A percentile compares a stretch with the other conserved stretches of the same genome.
These are phyloP conservation scores for Eleusine coracana DNA, from an alignment of 176 grass and related monocot species.

Conservation along the genomic window DNA sequence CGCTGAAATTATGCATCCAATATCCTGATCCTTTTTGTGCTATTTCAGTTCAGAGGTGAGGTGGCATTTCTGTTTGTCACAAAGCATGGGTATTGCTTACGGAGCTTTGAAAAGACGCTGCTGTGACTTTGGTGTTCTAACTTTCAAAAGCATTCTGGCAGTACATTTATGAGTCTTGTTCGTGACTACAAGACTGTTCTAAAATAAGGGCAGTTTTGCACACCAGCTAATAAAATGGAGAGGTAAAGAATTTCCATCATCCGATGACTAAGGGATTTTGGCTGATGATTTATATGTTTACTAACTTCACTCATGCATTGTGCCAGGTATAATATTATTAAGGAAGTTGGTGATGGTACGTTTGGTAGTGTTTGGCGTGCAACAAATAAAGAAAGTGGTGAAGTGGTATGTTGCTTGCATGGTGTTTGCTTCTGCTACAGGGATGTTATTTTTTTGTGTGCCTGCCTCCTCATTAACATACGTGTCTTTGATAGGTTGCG, in stretches of 20 bases:
- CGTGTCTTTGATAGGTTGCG: constrained; percentile 60
- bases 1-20: background rate
- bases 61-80: constrained; percentile 28
- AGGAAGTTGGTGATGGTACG: constrained; percentile 96
- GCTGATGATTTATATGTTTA: background rate
- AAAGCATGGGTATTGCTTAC: constrained; percentile 63
- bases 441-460: background rate
- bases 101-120: constrained; percentile 39
- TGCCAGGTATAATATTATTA: constrained; percentile 82
- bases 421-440: constrained; percentile 13
- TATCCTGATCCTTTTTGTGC: constrained; percentile 10
- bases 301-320: constrained; percentile 14
- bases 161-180: constrained; percentile 49
- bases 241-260: constrained; percentile 41
- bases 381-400: constrained; percentile 84
- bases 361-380: constrained; percentile 98
- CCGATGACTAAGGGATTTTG: constrained; percentile 2
- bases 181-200: constrained; percentile 51
- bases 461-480: constrained; percentile 7
- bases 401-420: constrained; percentile 70
- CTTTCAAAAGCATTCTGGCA: constrained; percentile 46
- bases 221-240: constrained; percentile 68
- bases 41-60: constrained; percentile 41
- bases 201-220: constrained; percentile 56
- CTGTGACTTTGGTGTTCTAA: constrained; percentile 52